Evolutionary conservation across 2,329 filamentous ascomycete species (phyloP), one percentile per base, ranked within the genome.

Genomic region (Zelopaecilomyces penicillatus): DNA sequence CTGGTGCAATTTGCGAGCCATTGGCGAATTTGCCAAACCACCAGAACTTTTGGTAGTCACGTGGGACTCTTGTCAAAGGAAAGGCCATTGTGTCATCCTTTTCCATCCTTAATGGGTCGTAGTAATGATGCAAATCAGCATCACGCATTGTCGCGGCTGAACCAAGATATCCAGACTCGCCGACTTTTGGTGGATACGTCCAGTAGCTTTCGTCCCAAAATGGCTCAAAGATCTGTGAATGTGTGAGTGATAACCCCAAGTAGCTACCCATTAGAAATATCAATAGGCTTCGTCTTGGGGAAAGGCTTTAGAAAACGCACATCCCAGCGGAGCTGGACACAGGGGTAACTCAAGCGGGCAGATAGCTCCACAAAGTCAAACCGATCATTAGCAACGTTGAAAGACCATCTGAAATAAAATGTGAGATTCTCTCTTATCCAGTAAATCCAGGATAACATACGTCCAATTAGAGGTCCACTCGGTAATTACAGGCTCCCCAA

Each of bases 21-120:
- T 70, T 67, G 9, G 66, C 63, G 11, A 69, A 57, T 44, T 64
- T 63, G 4, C 67, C 66, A 12, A 70, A 65, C 67, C 67, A 70
- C 60, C 63, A 69, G 39, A 63, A 65, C 32, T 57, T 57, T 5
- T 52, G 48, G 29, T 59, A 61, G 2, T 60, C 59, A 4, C 67
- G 59, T 2, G 61, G 55, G 6, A 64, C 55, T 3, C 62, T 56
- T 11, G 50, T 57, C 10, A 65, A 45, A 0, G 67, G 67, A 44
- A 70, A 68, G 1, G 65, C 44, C 8, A 64, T 50, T 1, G 65
- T 65, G 42, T 68, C 63, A 11, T 63, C 57, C n/a, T 63, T 63
- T 49, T 66, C 58, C 43, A 66, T 61, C 5, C 56, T 46, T 0
- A 46, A 50, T 1, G 64, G 62, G n/a, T 65, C 60, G 38, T 64